Evolutionary conservation across 1,284 basidiomycete genomes (phyloP), one percentile per base, ranked within the genome.

Genomic region (Agroathelia rolfsii): DNA sequence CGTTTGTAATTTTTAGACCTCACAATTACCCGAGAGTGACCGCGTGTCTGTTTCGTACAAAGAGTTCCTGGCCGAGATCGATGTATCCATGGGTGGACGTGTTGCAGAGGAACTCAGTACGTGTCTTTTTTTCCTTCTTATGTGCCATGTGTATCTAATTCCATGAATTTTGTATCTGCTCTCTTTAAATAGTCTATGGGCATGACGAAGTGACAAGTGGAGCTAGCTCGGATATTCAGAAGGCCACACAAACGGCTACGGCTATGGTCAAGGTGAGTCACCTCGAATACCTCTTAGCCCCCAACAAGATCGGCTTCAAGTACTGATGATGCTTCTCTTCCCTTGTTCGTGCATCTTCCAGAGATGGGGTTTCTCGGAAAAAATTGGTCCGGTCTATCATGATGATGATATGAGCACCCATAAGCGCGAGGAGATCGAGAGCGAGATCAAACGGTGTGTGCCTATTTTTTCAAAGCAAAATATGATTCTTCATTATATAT

Each of bases 41-140:
- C 67, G 72, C 34, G 66, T 63, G 40, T 85, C 81, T n/a, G 55
- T 83, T 16, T 78, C 72, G 19, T 61, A 69, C 30, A 82, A 72
- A 44, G 74, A 89, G 53, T 87, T 75, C 51, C 62, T 77, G 30
- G 85, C 85, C 6, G 60, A 59, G 37, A 87, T 96, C 43, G 92
- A 94, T 55, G 90, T 95, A 12, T 77, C 75, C 24, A 85, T 95
- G 70, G 90, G 89, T 20, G 90, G 93, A 13, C 80, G 93, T 35
- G 85, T 90, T 4, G 93, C 92, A 14, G 92, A 96, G 56, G 88
- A 88, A 60, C 56, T 96, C 45, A 78, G 82, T 81, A 47, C 41
- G 75, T 55, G 20, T 7, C 22, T 41, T 35, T 27, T 24, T 22
- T 32, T 32, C 22, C 13, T 22, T 32, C 22, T 37, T 29, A 14